Evolutionary conservation across 2,329 filamentous ascomycete species (phyloP), one percentile per base, ranked within the genome.

Genomic region (Truncatella angustata): DNA sequence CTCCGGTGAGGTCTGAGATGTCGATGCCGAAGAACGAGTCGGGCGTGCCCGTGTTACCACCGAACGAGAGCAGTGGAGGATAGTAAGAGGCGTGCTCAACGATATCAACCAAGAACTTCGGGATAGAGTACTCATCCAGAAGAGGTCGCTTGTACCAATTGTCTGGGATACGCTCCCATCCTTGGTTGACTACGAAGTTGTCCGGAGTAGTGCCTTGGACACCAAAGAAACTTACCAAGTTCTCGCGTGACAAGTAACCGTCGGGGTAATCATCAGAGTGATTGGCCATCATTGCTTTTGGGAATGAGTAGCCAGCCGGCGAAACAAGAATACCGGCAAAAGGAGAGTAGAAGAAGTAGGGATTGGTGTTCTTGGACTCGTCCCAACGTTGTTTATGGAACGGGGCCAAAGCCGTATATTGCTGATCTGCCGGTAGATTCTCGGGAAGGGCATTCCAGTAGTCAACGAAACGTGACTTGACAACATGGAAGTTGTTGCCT

Each of bases 151-250:
- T 18, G 46, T 49, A 49, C 46, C 46, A 49, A 53, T 63, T 65
- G 7, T 72, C 63, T 3, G 73, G 73, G 50, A 76, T 72, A 9
- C 64, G 60, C 56, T 76, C 73, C 37, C 68, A 39, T 14, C 47
- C 47, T 10, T 10, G n/a, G 6, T 30, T 20, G 23, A 16, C 23
- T 11, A 12, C n/a, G 16, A 46, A 46, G n/a, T 30, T 20, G 16
- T 16, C 30, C 7, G 43, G 30, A 16, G 9, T 39, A 6, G 23
- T 24, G 6, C 30, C 43, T 9, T 26, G 12, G 30, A 46, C 28
- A 12, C 20, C 24, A 7, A 30, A 26, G 16, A 46, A 46, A 10
- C 24, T n/a, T 9, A 26, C 26, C 4, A 49, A 23, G 12, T 16
- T 37, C 16, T 49, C 32, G 6, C 34, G 6, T 5, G 32, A 16